These are phyloP conservation scores for Quercus parvula DNA, from an alignment of 306 rosid genomes.

Conservation along the genomic window DNA sequence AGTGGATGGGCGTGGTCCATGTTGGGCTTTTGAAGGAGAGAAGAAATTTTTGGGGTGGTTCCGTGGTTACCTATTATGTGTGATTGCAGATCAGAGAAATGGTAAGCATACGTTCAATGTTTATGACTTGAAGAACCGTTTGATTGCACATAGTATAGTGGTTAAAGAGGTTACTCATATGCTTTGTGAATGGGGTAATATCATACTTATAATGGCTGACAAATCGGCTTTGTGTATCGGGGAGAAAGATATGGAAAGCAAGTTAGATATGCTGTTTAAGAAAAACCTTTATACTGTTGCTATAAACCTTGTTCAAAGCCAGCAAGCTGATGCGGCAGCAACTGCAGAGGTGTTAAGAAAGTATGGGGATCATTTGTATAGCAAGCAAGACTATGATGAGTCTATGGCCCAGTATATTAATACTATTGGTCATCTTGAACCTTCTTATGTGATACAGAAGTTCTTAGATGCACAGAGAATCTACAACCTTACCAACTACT, in stretches of 20 bases:
- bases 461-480: constrained; percentile 98
- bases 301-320: constrained; percentile 94
- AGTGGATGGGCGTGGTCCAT: constrained; percentile 99
- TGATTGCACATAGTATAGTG: constrained; percentile 81
- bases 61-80: constrained; percentile 93
- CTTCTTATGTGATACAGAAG: constrained; percentile 94
- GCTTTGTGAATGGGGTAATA: constrained; percentile 98
- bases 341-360: constrained; percentile 96
- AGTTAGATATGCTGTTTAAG: constrained; percentile 94
- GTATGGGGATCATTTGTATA: constrained; percentile 88
- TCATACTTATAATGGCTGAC: constrained; percentile 83
- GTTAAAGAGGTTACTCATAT: constrained; percentile 89
- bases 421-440: constrained; percentile 98
- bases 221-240: constrained; percentile 88
- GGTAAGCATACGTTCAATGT: constrained; percentile 76
- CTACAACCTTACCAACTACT: constrained; percentile 91
- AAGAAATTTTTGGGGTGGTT: constrained; percentile 94
- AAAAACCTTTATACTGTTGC: constrained; percentile 91
- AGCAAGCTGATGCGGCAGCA: constrained; percentile 98
- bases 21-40: constrained; percentile 99
- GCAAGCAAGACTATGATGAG: constrained; percentile 97
- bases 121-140: constrained; percentile 88
- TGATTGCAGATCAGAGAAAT: constrained; percentile 89
- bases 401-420: constrained; percentile 92
- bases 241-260: constrained; percentile 99